Evolutionary conservation across 169 alveolate genomes (phyloP), one percentile per base, ranked within the genome.

Genomic region (Condylostoma magnum): DNA sequence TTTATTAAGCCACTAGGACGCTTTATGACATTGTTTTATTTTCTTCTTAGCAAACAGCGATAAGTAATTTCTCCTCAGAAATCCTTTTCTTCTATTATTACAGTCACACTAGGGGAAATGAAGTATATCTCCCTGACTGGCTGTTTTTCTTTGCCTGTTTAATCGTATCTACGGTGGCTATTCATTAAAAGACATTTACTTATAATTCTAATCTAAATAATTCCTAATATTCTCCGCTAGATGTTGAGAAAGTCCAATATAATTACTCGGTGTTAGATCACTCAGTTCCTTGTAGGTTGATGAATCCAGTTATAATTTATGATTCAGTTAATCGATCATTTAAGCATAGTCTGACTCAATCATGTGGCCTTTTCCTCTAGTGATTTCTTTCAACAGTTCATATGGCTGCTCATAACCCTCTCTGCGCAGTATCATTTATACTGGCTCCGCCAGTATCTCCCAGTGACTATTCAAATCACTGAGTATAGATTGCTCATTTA

Each of bases 391-490:
- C 12, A 88, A 79, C 25, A 78, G 47, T 44, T 88, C 94, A 75
- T 88, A 88, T n/a, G 94, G 90, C 37, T 79, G 82, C 20, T 69
- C 82, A 22, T 22, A 46, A 10, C 30, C 85, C 57, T 63, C 86
- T 82, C 90, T 89, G 78, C 97, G 82, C 93, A 97, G 84, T 6
- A 92, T 79, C 30, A 94, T 89, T 75, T 97, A 95, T 18, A 93
- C 85, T 0, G 99, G 98, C 79, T 97, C 99, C 33, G 98, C 98
- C 10, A 97, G 85, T 0, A 95, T 87, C 56, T 91, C 96, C 97
- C 98, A 97, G 68, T 97, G 93, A 31, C 85, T 33, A 44, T 94
- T 83, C 10, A 97, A 79, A 51, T 97, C 99, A 27, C 82, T 43
- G 15, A 46, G 22, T 18, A 94, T 60, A 1, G 18, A 54, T 36